Base-by-base conservation (phyloP, 257 asterid genomes). In the Linderniella brevidens region DNA sequence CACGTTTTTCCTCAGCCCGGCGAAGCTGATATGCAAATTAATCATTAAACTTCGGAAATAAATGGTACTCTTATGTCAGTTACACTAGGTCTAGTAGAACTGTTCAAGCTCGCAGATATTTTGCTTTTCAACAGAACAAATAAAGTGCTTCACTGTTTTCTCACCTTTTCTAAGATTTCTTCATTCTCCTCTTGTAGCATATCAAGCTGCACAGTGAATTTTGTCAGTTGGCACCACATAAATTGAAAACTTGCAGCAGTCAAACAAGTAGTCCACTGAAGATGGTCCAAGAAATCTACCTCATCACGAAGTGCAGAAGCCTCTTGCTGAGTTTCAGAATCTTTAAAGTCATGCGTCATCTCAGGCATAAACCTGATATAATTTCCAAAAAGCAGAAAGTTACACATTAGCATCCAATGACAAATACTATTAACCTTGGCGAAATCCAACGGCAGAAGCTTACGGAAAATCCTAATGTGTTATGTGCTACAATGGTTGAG, bases 181-280 rank as follows among this genome's bases (percentile, higher is more conserved):
- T 85, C 94, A 64, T 90, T 85, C 68, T 90, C 99, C 64, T 90
- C 99, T 68, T 77, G 94, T 57, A 85, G 66, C 93, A 90, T 85
- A 65, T 90, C 99, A 62, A 90, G 79, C 99, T 90, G 94, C 77
- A 85, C 61, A 60, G 59, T 13, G 42, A 61, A 50, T 8, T 11
- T 9, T 17, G 13, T 17, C 32, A 25, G 32, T 25, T 25, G 32
- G 32, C 32, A 25, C 32, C 32, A 25, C 6, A 25, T 25, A 25
- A 25, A 25, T 25, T 2, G 3, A 2, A 25, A 25, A 25, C 32
- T 25, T 25, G 32, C 32, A 39, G 57, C 19, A 44, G 35, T 52
- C 46, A 41, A 54, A 65, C 50, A 41, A 20, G 19, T 49, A 38
- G 54, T 55, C 53, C 57, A 57, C 9, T 14, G 48, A 43, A 56